A percentile compares a stretch with the other conserved stretches of the same genome.
These are phyloP conservation scores for Brassica balearica DNA, from an alignment of 441 rosid genomes.

Conservation along the genomic window DNA sequence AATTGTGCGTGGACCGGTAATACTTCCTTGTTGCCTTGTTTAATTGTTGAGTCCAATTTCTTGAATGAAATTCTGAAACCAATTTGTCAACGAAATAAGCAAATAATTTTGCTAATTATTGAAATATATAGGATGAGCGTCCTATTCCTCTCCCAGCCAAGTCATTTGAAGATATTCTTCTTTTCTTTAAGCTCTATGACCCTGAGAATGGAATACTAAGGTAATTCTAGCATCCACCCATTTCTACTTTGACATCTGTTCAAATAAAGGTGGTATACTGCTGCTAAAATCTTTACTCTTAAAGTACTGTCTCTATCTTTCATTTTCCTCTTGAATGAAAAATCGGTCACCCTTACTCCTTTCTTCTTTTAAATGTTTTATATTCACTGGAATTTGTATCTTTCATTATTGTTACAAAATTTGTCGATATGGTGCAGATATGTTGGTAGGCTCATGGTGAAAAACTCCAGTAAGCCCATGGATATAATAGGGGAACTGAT, in stretches of 20 bases:
- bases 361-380: not conserved
- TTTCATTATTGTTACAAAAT: conserved; percentile 22
- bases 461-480: conserved; percentile 76
- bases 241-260: conserved; percentile 15
- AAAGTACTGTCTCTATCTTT: not conserved
- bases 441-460: conserved; percentile 85
- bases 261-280: not conserved
- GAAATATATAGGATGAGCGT: conserved; percentile 64
- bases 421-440: conserved; percentile 60
- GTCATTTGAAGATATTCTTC: conserved; percentile 81
- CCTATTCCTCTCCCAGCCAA: conserved; percentile 79
- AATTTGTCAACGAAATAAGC: not conserved
- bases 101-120: conserved; percentile 19
- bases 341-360: conserved; percentile 4
- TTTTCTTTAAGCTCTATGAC: conserved; percentile 91
- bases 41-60: conserved; percentile 6
- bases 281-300: not conserved
- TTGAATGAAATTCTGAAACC: conserved; percentile 20
- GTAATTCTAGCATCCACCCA: conserved; percentile 46
- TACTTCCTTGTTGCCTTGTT: conserved; percentile 25
- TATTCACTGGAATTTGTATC: not conserved
- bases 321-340: conserved; percentile 19
- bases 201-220: conserved; percentile 83
- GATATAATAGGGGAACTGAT: conserved; percentile 58
- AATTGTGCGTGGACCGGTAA: conserved; percentile 81